Base-by-base conservation (phyloP, 805 yeast species). In the Yarrowia alimentaria region DNA sequence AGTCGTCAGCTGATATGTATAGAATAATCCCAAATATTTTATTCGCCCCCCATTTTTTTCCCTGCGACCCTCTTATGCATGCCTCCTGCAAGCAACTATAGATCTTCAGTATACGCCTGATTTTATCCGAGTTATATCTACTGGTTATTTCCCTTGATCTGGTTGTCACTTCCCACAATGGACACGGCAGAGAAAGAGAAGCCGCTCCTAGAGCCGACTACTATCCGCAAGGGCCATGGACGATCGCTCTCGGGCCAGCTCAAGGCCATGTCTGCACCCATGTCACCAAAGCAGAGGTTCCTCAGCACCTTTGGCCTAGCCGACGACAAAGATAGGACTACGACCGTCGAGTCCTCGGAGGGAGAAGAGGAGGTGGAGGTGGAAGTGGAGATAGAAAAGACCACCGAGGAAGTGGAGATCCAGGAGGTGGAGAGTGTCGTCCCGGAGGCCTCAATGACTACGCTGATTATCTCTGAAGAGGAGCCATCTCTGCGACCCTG, bases 401-500 rank as follows among this genome's bases (percentile, higher is more conserved):
- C 4, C 13, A 9, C 11, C 13, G 10, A 10, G 11, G 6, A 7
- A 18, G 7, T 9, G 30, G 14, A 14, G 28, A 22, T 11, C 19
- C 22, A 6, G 30, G 24, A n/a, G 10, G n/a, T n/a, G n/a, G n/a
- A n/a, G n/a, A n/a, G n/a, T n/a, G n/a, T n/a, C n/a, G n/a, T n/a
- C n/a, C n/a, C 14, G 0, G 43, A 37, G n/a, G 22, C 17, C 4
- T 26, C 33, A 3, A 26, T 40, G 47, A 40, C 47, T 7, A 26
- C 47, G 8, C 18, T 18, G 13, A 40, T 40, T 19, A 40, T 40
- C 18, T 28, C 33, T 3, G 22, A 40, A 16, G 47, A 40, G 5
- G 25, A 40, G 10, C 47, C 47, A 4, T 0, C 3, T 1, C 19
- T n/a, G 2, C 32, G 25, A 10, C 53, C 56, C 1, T 60, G 63